phyloP scores from a whole-genome alignment of 148 eudicot species.

The Silene latifolia region DNA sequence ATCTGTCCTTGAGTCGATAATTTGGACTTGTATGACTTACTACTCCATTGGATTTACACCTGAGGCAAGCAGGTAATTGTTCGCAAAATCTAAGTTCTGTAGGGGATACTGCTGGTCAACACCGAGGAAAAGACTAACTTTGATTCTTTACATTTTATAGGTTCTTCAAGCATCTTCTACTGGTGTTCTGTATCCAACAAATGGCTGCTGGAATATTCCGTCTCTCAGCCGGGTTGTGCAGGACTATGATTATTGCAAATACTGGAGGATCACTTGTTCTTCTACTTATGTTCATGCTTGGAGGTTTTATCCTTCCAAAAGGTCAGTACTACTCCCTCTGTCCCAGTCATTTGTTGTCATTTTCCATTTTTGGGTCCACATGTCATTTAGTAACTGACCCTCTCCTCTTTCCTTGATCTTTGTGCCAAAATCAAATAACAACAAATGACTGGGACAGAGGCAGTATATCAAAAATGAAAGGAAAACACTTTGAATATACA shows the following conservation, averaged over 20 bases:
- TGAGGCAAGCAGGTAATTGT: constrained; percentile 73
- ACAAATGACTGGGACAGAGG: too few species aligned
- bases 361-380: too few species aligned
- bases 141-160: constrained; percentile 29
- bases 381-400: too few species aligned
- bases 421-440: too few species aligned
- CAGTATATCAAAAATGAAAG: neutral
- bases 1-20: constrained; percentile 53
- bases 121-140: neutral
- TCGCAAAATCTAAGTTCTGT: neutral
- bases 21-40: constrained; percentile 68
- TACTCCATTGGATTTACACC: constrained; percentile 86
- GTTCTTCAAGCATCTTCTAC: constrained; percentile 80
- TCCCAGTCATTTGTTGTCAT: too few species aligned
- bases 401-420: too few species aligned
- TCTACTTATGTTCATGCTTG: constrained; percentile 86
- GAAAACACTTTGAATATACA: neutral
- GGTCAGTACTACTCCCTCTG: too few species aligned
- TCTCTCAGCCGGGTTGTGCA: constrained; percentile 67
- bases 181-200: constrained; percentile 83
- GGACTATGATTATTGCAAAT: constrained; percentile 87
- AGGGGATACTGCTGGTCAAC: neutral
- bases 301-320: constrained; percentile 93
- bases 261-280: constrained; percentile 77
- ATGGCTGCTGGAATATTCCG: constrained; percentile 97